Evolutionary conservation across 2,329 filamentous ascomycete genomes (phyloP).

Genomic region (Aspergillus versicolor): DNA sequence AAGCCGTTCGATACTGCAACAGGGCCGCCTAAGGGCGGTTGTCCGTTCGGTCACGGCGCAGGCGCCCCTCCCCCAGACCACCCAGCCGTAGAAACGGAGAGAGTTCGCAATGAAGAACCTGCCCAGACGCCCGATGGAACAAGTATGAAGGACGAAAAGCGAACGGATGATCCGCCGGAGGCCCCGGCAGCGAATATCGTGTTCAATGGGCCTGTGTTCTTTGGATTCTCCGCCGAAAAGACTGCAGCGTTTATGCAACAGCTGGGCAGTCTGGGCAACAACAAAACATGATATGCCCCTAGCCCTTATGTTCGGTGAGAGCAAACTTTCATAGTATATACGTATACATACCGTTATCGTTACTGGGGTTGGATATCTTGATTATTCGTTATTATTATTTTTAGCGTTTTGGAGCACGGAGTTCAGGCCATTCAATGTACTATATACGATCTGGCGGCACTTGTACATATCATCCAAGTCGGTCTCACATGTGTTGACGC

Average conservation of each 20-base stretch:
- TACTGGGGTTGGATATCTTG: neutral
- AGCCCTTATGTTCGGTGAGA: neutral
- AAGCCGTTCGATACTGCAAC: constrained; percentile 14
- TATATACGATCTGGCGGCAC: neutral
- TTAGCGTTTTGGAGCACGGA: neutral
- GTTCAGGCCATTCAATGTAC: neutral
- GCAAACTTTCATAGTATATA: neutral
- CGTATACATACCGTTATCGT: neutral
- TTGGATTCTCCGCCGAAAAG: constrained; percentile 84
- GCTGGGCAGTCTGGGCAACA: constrained; percentile 30
- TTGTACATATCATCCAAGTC: neutral
- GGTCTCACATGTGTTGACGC: constrained; percentile 3
- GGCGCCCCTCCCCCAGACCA: constrained; percentile 18
- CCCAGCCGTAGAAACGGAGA: constrained; percentile 15
- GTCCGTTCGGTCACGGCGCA: constrained; percentile 34
- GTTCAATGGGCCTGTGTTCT: constrained; percentile 91
- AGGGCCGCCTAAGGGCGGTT: constrained; percentile 23
- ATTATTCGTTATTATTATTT: no score
- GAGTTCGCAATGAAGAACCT: constrained; percentile 15
- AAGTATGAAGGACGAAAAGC: constrained; percentile 3
- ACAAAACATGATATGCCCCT: neutral
- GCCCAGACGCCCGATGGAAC: constrained; percentile 7
- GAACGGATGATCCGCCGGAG: constrained; percentile 14
- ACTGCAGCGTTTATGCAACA: constrained; percentile 73
- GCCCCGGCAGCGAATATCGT: constrained; percentile 64